Evolutionary conservation across 768 basidiomycete genomes (phyloP).

Genomic region (Suillus variegatus): DNA sequence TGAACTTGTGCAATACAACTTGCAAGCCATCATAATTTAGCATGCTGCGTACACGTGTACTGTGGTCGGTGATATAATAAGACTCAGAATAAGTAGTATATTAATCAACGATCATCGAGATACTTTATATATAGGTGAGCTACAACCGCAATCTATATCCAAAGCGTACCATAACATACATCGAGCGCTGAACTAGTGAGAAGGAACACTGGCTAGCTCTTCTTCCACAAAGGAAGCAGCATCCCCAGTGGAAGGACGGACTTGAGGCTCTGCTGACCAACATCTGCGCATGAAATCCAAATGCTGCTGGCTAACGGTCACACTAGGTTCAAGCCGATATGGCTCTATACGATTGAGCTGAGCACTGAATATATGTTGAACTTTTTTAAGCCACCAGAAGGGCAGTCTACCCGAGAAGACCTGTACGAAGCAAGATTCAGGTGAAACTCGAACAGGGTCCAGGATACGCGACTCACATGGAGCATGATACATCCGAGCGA

Average conservation of each 20-base stretch:
- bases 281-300: neutral
- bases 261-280: neutral
- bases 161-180: neutral
- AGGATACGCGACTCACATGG: neutral
- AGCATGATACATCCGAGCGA: slow-evolving; percentile 7
- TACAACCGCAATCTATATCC: no score
- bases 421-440: neutral
- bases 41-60: neutral
- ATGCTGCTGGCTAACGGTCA: neutral
- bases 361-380: neutral
- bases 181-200: neutral
- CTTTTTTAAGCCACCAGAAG: neutral
- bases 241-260: neutral
- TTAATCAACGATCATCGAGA: neutral
- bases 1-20: neutral
- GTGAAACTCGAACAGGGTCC: neutral
- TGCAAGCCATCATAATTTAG: neutral
- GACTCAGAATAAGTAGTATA: neutral
- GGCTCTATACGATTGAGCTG: neutral
- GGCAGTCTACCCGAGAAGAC: neutral
- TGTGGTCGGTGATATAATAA: neutral
- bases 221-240: neutral
- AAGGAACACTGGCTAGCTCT: neutral
- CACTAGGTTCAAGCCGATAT: neutral
- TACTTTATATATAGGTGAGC: neutral